Evolutionary conservation across 805 yeast species (phyloP).

Genomic region (Nakazawaea wyomingensis): DNA sequence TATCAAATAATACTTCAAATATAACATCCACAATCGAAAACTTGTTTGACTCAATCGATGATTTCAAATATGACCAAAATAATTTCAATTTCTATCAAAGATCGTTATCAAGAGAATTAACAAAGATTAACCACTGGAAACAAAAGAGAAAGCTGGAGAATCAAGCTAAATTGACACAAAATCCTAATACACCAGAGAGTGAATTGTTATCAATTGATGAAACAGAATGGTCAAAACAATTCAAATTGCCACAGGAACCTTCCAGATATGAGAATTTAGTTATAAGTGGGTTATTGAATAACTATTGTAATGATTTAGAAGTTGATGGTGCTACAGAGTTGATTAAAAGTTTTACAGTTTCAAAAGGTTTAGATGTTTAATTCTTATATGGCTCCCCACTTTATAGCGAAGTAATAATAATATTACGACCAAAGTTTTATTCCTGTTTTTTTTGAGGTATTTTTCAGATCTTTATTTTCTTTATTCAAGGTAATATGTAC

Average conservation of each 20-base stretch:
- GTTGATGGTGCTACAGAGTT: slow-evolving; percentile 63
- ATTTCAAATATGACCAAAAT: slow-evolving; percentile 71
- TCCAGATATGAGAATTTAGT: slow-evolving; percentile 69
- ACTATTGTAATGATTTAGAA: slow-evolving; percentile 66
- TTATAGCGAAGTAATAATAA: too few relatives aligned
- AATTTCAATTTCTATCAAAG: slow-evolving; percentile 81
- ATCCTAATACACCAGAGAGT: slow-evolving; percentile 40
- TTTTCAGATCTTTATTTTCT: too few relatives aligned
- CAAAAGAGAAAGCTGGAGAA: slow-evolving; percentile 64
- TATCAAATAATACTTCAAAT: slow-evolving; percentile 35
- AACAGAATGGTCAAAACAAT: slow-evolving; percentile 60
- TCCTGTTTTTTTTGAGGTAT: too few relatives aligned
- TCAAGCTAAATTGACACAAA: slow-evolving; percentile 49
- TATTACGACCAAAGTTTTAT: too few relatives aligned
- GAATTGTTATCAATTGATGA: slow-evolving; percentile 39
- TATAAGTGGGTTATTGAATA: slow-evolving; percentile 61
- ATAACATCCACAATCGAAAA: slow-evolving; percentile 47
- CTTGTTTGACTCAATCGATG: slow-evolving; percentile 64
- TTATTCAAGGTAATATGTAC: too few relatives aligned
- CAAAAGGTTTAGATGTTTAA: slow-evolving; percentile 40
- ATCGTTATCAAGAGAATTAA: slow-evolving; percentile 61
- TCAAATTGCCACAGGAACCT: slow-evolving; percentile 69
- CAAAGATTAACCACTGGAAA: slow-evolving; percentile 72
- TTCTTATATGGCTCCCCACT: too few relatives aligned
- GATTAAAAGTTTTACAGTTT: slow-evolving; percentile 55